Evolutionary conservation across 2,329 filamentous ascomycete genomes (phyloP), one percentile per base, ranked within the genome.

Genomic region (Epichloe gansuensis): DNA sequence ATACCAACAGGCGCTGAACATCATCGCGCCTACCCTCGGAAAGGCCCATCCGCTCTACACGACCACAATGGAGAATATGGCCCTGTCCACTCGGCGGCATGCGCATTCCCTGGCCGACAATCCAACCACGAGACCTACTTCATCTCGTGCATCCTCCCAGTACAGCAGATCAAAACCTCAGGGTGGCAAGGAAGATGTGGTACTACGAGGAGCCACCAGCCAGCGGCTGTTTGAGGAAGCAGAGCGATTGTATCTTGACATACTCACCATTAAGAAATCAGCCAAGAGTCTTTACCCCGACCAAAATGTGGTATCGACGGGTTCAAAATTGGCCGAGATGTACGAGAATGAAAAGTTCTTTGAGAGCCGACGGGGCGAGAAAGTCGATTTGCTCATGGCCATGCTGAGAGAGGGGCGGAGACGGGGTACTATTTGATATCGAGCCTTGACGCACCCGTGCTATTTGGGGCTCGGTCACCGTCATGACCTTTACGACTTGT

Each of bases 261-360:
- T 58, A 5, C 42, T 64, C 2, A 35, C 27, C 11, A 56, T 59
- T 17, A 59, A 62, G 50, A 56, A 55, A 43, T 54, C 55, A 2
- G 60, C 60, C 25, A 49, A 53, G 15, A 55, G 58, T 13, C 21
- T 63, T 2, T 63, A 64, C 49, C 44, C 55, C 5, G 54, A 61
- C 25, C 55, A 57, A 17, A 52, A 59, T 21, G 45, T 63, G 15
- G 9, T 60, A 41, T 51, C 52, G 9, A 62, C 61, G 9, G 60
- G 54, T 7, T 58, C 57, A 4, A 59, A 63, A 52, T 43, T 63
- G 48, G 53, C 53, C 15, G 59, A 64, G 51, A 63, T 63, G 61
- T 63, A 62, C 42, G 60, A 63, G 48, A 58, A 56, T 17, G 61
- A 63, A 43, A 45, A 49, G 3, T 63, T 61, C 44, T 64, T 60